phyloP scores from a whole-genome alignment of 2,329 filamentous ascomycete genomes.

The Taxawa tesnikishii region DNA sequence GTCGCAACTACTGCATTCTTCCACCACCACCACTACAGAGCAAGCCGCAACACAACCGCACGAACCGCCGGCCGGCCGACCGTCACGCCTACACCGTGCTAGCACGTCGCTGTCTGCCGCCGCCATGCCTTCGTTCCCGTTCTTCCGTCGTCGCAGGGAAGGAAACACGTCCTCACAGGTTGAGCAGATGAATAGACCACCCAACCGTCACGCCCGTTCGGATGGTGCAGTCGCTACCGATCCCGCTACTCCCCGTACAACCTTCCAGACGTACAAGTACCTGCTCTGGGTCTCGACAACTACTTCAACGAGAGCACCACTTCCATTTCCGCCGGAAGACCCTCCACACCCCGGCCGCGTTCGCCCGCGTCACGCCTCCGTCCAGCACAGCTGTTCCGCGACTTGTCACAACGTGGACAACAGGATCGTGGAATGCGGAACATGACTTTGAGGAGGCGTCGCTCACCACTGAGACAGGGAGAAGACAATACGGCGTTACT shows the following conservation, averaged over 20 bases:
- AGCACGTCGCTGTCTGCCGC: conserved; percentile 3
- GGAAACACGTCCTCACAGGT: not conserved
- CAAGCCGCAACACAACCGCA: too few species aligned
- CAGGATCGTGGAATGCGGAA: conserved; percentile 15
- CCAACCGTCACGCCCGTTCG: too few species aligned
- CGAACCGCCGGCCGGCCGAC: conserved; percentile 12
- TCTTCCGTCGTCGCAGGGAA: not conserved
- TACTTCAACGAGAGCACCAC: conserved; percentile 23
- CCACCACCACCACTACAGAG: conserved; percentile 10
- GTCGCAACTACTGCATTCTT: conserved; percentile 18
- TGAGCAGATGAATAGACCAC: not conserved
- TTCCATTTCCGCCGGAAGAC: conserved; percentile 8
- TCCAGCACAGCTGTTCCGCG: conserved; percentile 13
- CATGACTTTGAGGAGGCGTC: not conserved
- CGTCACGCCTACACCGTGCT: conserved; percentile 6
- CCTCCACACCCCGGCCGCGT: conserved; percentile 9
- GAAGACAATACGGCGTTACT: conserved; percentile 52
- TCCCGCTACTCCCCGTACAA: conserved; percentile 1
- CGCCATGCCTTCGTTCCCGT: too few species aligned
- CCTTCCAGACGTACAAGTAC: conserved; percentile 8
- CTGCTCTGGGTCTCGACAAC: conserved; percentile 23
- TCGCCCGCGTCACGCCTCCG: conserved; percentile 8
- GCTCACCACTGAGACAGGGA: conserved; percentile 13
- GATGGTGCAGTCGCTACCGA: not conserved
- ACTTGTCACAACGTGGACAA: conserved; percentile 16